Conservation (phyloP, 371 early-diverging fungal genomes). For the Rhizopus sp. region DNA sequence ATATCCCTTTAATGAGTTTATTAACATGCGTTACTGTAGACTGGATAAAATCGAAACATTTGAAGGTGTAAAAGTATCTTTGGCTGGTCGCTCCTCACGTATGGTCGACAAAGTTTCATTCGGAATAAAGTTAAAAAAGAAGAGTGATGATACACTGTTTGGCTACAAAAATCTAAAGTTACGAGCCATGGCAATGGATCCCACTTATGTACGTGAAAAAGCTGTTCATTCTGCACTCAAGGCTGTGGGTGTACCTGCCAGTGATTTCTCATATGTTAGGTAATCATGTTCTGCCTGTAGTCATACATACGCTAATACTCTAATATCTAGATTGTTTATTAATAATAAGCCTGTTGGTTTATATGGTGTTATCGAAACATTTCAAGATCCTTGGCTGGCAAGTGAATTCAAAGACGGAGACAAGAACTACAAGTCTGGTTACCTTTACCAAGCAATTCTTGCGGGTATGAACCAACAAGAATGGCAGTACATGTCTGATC, state of each 20-base stretch:
- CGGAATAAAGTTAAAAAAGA: conserved; percentile 17
- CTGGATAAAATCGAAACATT: conserved; percentile 8
- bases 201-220: conserved; percentile 48
- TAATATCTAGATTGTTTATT: conserved; percentile 15
- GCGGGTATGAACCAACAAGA: background rate
- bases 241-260: conserved; percentile 44
- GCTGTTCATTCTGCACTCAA: conserved; percentile 38
- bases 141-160: conserved; percentile 20
- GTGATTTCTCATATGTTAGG: conserved; percentile 44
- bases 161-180: conserved; percentile 53
- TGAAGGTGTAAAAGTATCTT: conserved; percentile 19
- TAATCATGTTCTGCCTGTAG: conserved; percentile 6
- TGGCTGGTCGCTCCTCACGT: conserved; percentile 32
- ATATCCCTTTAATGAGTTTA: background rate
- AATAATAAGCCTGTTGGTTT: conserved; percentile 19
- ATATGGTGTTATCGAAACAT: conserved; percentile 25
- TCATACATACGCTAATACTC: background rate
- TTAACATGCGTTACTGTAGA: conserved; percentile 4
- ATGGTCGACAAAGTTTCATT: conserved; percentile 26
- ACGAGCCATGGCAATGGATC: conserved; percentile 45
- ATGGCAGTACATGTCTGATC: conserved; percentile 14
- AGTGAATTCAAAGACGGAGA: conserved; percentile 16
- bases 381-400: conserved; percentile 24
- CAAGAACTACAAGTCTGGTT: conserved; percentile 9
- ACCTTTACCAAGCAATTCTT: conserved; percentile 20